phyloP scores from a whole-genome alignment of 441 rosid species.

The Viola pubescens region DNA sequence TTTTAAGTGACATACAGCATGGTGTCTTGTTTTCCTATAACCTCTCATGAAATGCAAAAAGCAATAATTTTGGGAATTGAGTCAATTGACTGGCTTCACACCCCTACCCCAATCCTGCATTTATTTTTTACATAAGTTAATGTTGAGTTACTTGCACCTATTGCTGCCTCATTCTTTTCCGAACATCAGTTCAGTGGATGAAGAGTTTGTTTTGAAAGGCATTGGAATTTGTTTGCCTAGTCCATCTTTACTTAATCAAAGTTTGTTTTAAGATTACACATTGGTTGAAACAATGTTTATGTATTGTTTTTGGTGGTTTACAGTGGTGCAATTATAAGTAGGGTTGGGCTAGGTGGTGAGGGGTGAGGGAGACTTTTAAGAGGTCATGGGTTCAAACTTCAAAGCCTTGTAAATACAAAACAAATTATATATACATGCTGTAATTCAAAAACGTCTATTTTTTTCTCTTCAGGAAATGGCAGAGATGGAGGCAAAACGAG shows the following conservation, averaged over 20 bases:
- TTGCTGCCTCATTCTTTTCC: not conserved
- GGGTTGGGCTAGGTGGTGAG: too few relatives aligned
- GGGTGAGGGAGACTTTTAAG: too few relatives aligned
- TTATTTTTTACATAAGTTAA: not conserved
- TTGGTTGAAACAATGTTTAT: not conserved
- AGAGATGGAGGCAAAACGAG: constrained; percentile 79
- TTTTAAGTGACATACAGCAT: not conserved
- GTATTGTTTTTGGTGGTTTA: constrained; percentile 2
- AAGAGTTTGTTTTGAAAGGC: not conserved
- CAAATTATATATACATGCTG: not conserved
- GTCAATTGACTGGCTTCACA: not conserved
- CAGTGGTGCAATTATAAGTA: not conserved
- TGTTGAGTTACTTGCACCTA: not conserved
- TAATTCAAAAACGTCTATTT: constrained; percentile 11
- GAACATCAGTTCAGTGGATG: not conserved
- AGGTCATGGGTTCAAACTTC: too few relatives aligned
- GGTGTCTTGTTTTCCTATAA: not conserved
- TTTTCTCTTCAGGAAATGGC: constrained; percentile 54
- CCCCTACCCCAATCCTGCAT: not conserved
- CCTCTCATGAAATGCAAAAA: constrained; percentile 1
- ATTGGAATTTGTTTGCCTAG: not conserved
- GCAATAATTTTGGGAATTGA: not conserved
- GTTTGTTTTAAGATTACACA: not conserved
- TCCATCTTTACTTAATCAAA: not conserved
- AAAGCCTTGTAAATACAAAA: too few relatives aligned